Conservation (phyloP, 805 yeast genomes). For the Pichia thaimueangensis region DNA sequence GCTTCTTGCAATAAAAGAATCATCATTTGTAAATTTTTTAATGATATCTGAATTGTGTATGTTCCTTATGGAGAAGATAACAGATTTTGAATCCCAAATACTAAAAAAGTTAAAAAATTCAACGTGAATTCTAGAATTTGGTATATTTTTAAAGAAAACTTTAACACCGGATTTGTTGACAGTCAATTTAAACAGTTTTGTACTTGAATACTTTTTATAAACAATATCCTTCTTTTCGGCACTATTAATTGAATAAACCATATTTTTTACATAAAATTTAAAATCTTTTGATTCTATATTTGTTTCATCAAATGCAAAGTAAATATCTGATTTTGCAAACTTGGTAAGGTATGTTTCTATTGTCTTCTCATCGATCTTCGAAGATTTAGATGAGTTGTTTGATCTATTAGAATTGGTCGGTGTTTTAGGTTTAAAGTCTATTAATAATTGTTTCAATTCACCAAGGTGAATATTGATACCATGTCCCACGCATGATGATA, state of each 20-base stretch:
- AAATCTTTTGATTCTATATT: neutral
- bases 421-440: neutral
- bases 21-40: slow-evolving; percentile 10
- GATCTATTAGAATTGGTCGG: neutral
- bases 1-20: slow-evolving; percentile 19
- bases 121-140: slow-evolving; percentile 5
- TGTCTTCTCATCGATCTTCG: neutral
- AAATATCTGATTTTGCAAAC: slow-evolving; percentile 5
- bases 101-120: slow-evolving; percentile 16
- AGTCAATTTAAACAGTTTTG: slow-evolving; percentile 11
- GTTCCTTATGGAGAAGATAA: slow-evolving; percentile 7
- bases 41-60: slow-evolving; percentile 12
- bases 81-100: slow-evolving; percentile 9
- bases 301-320: slow-evolving; percentile 14
- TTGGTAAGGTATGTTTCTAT: slow-evolving; percentile 6
- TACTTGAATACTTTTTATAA: slow-evolving; percentile 2
- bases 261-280: slow-evolving; percentile 9
- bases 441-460: neutral
- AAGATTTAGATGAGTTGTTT: neutral
- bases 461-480: slow-evolving; percentile 6
- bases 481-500: slow-evolving; percentile 7
- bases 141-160: neutral
- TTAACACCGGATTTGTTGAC: slow-evolving; percentile 11
- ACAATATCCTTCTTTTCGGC: slow-evolving; percentile 7
- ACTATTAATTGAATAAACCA: slow-evolving; percentile 9